phyloP scores from a whole-genome alignment of 306 rosid genomes.

The Bauhinia variegata region DNA sequence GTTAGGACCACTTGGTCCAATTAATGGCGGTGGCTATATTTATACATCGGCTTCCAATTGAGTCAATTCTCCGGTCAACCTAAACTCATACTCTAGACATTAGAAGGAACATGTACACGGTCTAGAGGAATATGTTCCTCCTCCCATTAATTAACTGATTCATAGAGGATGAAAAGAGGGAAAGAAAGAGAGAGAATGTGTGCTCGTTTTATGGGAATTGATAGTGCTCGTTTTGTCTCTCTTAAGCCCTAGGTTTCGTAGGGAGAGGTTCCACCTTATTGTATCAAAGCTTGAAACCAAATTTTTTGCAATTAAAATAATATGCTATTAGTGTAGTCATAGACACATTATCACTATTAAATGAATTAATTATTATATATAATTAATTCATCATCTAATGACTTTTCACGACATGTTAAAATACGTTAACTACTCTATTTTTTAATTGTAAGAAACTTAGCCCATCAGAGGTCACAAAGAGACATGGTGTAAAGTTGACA shows the following conservation, averaged over 20 bases:
- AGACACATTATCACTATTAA: too few species aligned
- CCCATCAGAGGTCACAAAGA: too few species aligned
- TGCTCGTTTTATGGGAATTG: background rate
- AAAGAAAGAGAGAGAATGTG: background rate
- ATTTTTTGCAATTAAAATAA: too few species aligned
- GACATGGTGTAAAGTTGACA: conserved; percentile 33
- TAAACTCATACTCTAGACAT: conserved; percentile 17
- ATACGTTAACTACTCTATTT: too few species aligned
- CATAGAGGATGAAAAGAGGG: background rate
- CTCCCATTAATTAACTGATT: conserved; percentile 27
- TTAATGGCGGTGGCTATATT: too few species aligned
- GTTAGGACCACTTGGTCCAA: background rate
- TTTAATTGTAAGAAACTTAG: too few species aligned
- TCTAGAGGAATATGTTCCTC: conserved; percentile 24
- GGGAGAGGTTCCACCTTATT: conserved; percentile 33
- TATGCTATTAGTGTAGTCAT: too few species aligned
- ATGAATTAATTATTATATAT: too few species aligned
- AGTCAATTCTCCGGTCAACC: conserved; percentile 37
- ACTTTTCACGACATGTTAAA: too few species aligned
- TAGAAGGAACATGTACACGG: conserved; percentile 29
- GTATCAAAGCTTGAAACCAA: conserved; percentile 20
- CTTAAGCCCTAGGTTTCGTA: conserved; percentile 9
- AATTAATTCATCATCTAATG: too few species aligned
- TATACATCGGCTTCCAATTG: conserved; percentile 14
- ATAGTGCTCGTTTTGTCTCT: conserved; percentile 19